Conservation (phyloP, 2,329 filamentous ascomycete genomes). For the Phoma herbarum region DNA sequence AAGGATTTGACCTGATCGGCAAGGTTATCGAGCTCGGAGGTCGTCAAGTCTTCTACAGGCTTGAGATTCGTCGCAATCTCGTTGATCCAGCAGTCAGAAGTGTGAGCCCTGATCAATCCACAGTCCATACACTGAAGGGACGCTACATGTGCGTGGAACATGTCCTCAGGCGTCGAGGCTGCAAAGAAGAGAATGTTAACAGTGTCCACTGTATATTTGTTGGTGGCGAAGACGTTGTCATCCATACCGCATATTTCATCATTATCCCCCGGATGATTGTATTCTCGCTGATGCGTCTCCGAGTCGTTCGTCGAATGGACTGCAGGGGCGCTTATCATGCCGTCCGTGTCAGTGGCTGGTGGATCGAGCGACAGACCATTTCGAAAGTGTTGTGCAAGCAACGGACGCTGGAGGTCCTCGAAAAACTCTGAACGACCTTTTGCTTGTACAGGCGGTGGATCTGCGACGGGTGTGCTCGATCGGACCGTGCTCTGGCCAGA, state of each 20-base stretch:
- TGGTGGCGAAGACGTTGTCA: neutral
- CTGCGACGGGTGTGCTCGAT: neutral
- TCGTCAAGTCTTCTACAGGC: constrained; percentile 21
- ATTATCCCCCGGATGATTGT: neutral
- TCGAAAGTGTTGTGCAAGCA: neutral
- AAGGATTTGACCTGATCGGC: constrained; percentile 25
- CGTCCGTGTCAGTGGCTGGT: neutral
- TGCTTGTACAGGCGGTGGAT: neutral
- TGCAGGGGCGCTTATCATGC: no score
- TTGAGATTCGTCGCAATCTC: constrained; percentile 3
- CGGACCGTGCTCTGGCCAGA: neutral
- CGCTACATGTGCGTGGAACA: neutral
- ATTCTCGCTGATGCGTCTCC: neutral
- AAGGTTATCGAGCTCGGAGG: constrained; percentile 24
- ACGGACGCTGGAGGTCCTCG: neutral
- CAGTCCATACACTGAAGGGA: constrained; percentile 41
- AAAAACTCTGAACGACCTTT: neutral
- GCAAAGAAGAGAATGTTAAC: neutral
- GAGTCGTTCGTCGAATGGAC: no score
- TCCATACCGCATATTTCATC: no score
- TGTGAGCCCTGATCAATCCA: constrained; percentile 5
- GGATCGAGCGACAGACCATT: neutral
- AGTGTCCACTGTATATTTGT: neutral
- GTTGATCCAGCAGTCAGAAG: constrained; percentile 4
- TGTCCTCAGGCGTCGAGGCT: neutral